Evolutionary conservation across 1,284 basidiomycete genomes (phyloP).

Genomic region (Ceratobasidium sp.): DNA sequence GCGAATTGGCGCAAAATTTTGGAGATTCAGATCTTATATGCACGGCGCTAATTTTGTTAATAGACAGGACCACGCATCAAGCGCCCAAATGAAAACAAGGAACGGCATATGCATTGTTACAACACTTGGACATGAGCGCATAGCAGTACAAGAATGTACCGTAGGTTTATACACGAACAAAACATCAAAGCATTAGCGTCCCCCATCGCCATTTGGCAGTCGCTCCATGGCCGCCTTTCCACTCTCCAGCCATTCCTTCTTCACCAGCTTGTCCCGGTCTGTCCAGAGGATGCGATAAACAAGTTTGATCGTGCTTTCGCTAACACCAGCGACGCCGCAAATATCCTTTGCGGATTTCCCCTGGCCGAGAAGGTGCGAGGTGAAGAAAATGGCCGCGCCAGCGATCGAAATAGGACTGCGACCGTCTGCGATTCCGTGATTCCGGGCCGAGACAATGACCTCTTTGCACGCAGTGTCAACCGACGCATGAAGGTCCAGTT

Average conservation of each 20-base stretch:
- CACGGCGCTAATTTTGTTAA: constrained; percentile 20
- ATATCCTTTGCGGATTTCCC: constrained; percentile 86
- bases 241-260: constrained; percentile 83
- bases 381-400: constrained; percentile 95
- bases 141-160: constrained; percentile 24
- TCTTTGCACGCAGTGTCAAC: constrained; percentile 87
- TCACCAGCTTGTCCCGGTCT: constrained; percentile 79
- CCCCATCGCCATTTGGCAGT: constrained; percentile 55
- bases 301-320: constrained; percentile 95
- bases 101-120: constrained; percentile 37
- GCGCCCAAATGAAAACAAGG: constrained; percentile 1
- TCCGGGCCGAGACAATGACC: constrained; percentile 84
- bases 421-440: constrained; percentile 90
- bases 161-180: constrained; percentile 6
- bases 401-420: constrained; percentile 96
- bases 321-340: constrained; percentile 94
- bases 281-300: constrained; percentile 80
- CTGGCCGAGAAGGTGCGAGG: constrained; percentile 83
- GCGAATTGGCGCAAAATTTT: constrained; percentile 10
- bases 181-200: constrained; percentile 11
- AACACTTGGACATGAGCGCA: constrained; percentile 11
- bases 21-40: background rate
- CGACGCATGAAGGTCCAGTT: constrained; percentile 86
- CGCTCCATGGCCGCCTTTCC: constrained; percentile 74
- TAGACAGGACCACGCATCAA: constrained; percentile 1